Base-by-base conservation (phyloP, 306 rosid species). In the Dalbergia cultrata region DNA sequence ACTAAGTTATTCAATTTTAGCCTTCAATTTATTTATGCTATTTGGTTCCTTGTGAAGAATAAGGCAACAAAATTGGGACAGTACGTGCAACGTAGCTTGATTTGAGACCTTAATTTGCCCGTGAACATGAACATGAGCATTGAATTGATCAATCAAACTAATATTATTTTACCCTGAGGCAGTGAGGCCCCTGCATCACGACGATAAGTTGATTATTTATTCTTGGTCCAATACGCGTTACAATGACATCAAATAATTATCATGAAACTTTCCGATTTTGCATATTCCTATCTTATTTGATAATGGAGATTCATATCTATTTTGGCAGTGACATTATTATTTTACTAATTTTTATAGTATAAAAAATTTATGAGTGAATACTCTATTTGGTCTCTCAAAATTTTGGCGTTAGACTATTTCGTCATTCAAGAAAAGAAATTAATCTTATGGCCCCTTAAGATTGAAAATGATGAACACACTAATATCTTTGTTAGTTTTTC, bases 71-170 rank as follows among this genome's bases (percentile, higher is more conserved):
- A 17, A 22, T 47, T 47, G n/a, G 47, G 61, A 47, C 21, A 6
- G 39, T 21, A 64, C 18, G 49, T 75, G 47, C n/a, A 1, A 26
- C 31, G 31, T 26, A 26, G 31, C 64, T 76, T 76, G 47, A 77
- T 37, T 77, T 66, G 45, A 67, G 54, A 77, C 19, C 3, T 53
- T 39, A 67, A 14, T 77, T 39, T 67, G 67, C 75, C 69, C 75
- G 81, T 77, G 80, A 74, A 21, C 21, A 17, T 1, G 34, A 10
- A 57, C 39, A 31, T 44, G 9, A 67, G 43, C 67, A 26, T 77
- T 77, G 81, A 77, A 77, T 67, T 56, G 21, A 67, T 77, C 70
- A 70, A 70, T 9, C 61, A 79, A 57, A 69, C 35, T 47, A 67
- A 54, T 58, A 57, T 79, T 70, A 33, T 45, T 70, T 45, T 5